phyloP scores from a whole-genome alignment of 768 basidiomycete genomes.

The Leccinum olivaceopallidum region DNA sequence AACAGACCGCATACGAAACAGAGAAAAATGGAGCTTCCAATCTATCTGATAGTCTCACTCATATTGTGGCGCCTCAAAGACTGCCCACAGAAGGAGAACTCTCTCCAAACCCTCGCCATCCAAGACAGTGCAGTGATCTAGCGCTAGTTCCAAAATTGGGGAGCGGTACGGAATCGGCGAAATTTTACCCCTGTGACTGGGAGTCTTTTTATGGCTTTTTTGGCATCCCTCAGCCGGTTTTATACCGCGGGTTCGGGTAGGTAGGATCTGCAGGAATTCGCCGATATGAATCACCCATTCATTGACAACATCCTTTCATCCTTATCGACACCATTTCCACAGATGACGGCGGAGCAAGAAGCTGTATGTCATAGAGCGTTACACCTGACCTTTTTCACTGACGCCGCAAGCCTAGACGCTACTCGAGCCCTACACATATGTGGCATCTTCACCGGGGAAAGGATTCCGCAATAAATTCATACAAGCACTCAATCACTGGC shows the following conservation, averaged over 20 bases:
- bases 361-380: slow-evolving; percentile 16
- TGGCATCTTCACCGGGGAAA: slow-evolving; percentile 84
- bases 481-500: slow-evolving; percentile 90
- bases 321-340: slow-evolving; percentile 29
- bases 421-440: slow-evolving; percentile 87
- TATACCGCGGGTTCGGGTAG: slow-evolving; percentile 10
- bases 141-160: slow-evolving; percentile 4
- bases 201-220: slow-evolving; percentile 13
- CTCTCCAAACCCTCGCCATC: slow-evolving; percentile 8
- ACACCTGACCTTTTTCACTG: background rate
- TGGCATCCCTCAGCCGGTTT: slow-evolving; percentile 1
- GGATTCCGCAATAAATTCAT: slow-evolving; percentile 87
- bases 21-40: background rate
- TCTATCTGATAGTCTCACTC: slow-evolving; percentile 7
- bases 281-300: slow-evolving; percentile 27
- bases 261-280: background rate
- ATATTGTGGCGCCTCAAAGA: slow-evolving; percentile 9
- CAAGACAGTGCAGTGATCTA: slow-evolving; percentile 1
- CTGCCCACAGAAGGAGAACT: slow-evolving; percentile 2
- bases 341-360: slow-evolving; percentile 24
- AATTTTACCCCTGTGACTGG: background rate
- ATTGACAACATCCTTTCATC: slow-evolving; percentile 42
- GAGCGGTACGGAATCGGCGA: background rate
- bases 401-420: slow-evolving; percentile 40
- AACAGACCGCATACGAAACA: background rate